Evolutionary conservation across 2,329 filamentous ascomycete species (phyloP).

Genomic region (Fusarium ambrosium): DNA sequence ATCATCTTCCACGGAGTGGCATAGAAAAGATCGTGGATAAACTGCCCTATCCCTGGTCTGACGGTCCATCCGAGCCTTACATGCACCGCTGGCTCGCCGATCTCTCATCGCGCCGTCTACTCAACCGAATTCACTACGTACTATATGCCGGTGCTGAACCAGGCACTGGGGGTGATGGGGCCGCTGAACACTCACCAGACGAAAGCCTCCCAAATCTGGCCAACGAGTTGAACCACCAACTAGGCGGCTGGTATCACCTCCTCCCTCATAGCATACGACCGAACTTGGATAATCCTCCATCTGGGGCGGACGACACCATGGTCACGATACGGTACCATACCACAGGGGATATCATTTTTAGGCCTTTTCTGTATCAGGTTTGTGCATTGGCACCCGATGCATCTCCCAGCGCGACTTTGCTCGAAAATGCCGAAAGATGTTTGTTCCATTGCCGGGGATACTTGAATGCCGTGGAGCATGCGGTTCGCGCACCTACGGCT

Average conservation of each 20-base stretch:
- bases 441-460: slow-evolving; percentile 34
- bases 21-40: slow-evolving; percentile 42
- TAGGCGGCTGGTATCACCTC: slow-evolving; percentile 37
- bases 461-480: slow-evolving; percentile 29
- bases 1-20: slow-evolving; percentile 37
- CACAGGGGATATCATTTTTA: slow-evolving; percentile 33
- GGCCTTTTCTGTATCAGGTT: slow-evolving; percentile 35
- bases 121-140: slow-evolving; percentile 39
- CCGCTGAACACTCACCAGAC: slow-evolving; percentile 1
- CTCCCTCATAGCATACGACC: slow-evolving; percentile 37
- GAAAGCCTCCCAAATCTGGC: slow-evolving; percentile 30
- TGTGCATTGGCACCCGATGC: slow-evolving; percentile 14
- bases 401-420: slow-evolving; percentile 8
- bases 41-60: slow-evolving; percentile 33
- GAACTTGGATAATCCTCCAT: slow-evolving; percentile 14
- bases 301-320: slow-evolving; percentile 33
- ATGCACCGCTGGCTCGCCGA: slow-evolving; percentile 41
- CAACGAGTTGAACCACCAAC: slow-evolving; percentile 35
- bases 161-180: slow-evolving; percentile 11
- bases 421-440: slow-evolving; percentile 37
- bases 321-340: slow-evolving; percentile 39
- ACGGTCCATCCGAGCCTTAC: slow-evolving; percentile 27
- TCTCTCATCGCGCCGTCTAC: slow-evolving; percentile 32
- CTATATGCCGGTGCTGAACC: slow-evolving; percentile 36
- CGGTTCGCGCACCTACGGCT: slow-evolving; percentile 19